Conservation (phyloP, 192 early-diverging fungal species). For the Coemansia sp. region DNA sequence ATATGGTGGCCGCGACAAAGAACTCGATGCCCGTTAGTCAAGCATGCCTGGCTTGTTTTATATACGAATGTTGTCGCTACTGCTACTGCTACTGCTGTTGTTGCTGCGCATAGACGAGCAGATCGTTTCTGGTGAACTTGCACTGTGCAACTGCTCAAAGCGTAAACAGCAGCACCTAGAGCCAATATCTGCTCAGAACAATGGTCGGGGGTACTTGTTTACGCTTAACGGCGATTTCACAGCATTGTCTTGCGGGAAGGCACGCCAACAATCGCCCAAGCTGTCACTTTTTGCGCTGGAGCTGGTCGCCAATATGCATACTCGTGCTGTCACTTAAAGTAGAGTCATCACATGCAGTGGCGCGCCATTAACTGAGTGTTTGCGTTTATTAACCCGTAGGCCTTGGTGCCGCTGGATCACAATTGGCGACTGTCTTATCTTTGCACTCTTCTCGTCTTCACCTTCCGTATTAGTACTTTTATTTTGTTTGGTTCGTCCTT, state of each 20-base stretch:
- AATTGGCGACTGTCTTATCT: background rate
- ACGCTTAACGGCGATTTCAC: background rate
- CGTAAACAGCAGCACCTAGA: slow-evolving; percentile 3
- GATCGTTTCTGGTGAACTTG: background rate
- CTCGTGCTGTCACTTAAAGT: background rate
- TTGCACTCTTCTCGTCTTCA: background rate
- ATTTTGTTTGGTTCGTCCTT: background rate
- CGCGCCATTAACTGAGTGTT: background rate
- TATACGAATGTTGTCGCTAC: background rate
- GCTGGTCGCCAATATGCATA: background rate
- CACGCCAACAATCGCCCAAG: background rate
- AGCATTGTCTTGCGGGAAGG: background rate
- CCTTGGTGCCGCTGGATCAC: background rate
- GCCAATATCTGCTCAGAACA: background rate
- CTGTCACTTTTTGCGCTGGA: background rate
- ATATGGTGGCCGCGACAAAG: background rate
- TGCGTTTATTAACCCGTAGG: background rate
- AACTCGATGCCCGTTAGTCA: background rate
- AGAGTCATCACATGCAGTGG: background rate
- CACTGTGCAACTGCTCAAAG: slow-evolving; percentile 2
- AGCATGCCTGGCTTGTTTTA: slow-evolving; percentile 3
- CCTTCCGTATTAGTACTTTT: background rate
- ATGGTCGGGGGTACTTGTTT: slow-evolving; percentile 9
- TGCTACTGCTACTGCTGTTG: background rate
- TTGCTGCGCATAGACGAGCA: background rate